phyloP scores from a whole-genome alignment of 345 rosid genomes.

The Eutrema yunnanense region DNA sequence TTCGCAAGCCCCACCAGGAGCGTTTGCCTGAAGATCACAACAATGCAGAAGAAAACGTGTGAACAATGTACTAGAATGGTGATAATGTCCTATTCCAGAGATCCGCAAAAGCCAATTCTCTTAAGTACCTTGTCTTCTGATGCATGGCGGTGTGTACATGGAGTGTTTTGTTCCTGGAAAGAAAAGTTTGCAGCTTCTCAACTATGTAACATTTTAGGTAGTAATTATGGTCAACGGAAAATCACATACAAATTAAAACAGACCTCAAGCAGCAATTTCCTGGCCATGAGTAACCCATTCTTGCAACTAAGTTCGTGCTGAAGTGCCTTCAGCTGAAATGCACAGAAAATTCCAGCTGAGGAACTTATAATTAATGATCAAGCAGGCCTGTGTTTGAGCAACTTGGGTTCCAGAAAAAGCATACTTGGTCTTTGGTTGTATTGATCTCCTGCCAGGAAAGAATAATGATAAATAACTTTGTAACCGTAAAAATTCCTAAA shows the following conservation, averaged over 20 bases:
- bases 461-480: constrained; percentile 7
- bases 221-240: background rate
- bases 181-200: background rate
- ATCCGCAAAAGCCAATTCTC: background rate
- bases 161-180: constrained; percentile 34
- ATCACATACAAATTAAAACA: background rate
- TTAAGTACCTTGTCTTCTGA: constrained; percentile 32
- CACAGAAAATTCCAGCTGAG: constrained; percentile 15
- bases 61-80: constrained; percentile 9
- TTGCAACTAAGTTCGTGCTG: constrained; percentile 73
- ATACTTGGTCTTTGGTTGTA: constrained; percentile 59
- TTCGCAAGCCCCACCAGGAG: constrained; percentile 11
- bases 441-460: constrained; percentile 59
- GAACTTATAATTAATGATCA: constrained; percentile 5
- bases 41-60: constrained; percentile 11
- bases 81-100: background rate
- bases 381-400: constrained; percentile 11
- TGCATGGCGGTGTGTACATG: constrained; percentile 10
- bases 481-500: background rate
- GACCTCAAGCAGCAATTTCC: constrained; percentile 18
- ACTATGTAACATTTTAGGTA: background rate
- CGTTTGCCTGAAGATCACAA: constrained; percentile 33
- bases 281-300: constrained; percentile 41
- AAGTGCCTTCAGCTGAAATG: constrained; percentile 52
- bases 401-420: constrained; percentile 18